Evolutionary conservation across 306 rosid genomes (phyloP).

Genomic region (Quercus robur): DNA sequence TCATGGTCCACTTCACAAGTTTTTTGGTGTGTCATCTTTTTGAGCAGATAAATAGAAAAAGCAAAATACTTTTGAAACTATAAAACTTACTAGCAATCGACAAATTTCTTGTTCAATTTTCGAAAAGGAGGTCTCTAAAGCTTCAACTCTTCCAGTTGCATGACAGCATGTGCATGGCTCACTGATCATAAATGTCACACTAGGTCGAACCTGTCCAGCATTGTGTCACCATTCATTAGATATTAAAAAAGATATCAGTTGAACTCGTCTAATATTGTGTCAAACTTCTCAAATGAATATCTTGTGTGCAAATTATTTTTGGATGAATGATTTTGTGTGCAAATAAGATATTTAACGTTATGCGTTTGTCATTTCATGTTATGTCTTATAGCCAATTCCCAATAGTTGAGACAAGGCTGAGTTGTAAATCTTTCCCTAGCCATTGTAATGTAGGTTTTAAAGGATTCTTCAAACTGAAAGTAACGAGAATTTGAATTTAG

Average conservation of each 20-base stretch:
- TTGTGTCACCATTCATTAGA: slow-evolving; percentile 25
- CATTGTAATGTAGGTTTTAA: slow-evolving; percentile 5
- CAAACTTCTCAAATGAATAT: background rate
- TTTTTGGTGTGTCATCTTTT: background rate
- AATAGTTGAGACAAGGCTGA: slow-evolving; percentile 4
- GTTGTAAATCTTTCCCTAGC: slow-evolving; percentile 12
- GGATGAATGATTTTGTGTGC: background rate
- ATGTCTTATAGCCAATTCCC: slow-evolving; percentile 8
- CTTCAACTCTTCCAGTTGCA: slow-evolving; percentile 97
- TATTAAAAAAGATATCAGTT: background rate
- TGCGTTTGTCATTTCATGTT: slow-evolving; percentile 2
- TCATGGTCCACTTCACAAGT: background rate
- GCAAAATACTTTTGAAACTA: background rate
- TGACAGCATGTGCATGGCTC: slow-evolving; percentile 94
- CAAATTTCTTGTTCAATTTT: slow-evolving; percentile 95
- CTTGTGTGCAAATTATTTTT: background rate
- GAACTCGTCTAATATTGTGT: background rate
- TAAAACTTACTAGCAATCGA: slow-evolving; percentile 71
- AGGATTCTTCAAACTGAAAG: background rate
- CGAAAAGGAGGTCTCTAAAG: slow-evolving; percentile 87
- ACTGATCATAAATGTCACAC: slow-evolving; percentile 95
- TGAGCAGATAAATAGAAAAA: background rate
- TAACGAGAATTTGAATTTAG: slow-evolving; percentile 13
- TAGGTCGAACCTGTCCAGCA: slow-evolving; percentile 87
- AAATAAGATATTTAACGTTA: background rate